Base-by-base conservation (phyloP, 805 yeast genomes). In the Torulaspora indica region DNA sequence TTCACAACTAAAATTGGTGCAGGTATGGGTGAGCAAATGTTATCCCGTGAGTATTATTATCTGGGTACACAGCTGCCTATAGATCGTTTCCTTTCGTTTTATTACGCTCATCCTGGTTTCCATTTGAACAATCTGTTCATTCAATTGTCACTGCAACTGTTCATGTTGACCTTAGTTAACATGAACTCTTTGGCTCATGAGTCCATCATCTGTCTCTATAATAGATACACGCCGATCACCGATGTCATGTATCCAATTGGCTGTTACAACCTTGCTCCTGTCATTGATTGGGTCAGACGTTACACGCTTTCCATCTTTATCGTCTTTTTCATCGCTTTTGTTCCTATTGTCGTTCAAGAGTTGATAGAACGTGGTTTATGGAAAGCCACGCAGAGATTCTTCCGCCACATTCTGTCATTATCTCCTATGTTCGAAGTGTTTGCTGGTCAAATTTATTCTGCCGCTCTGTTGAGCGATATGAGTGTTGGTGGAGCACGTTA, bases 1-100 rank as follows among this genome's bases (percentile, higher is more conserved):
- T 85, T 85, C 75, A 84, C 89, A 17, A 84, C 90, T 33, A 85
- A 85, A 69, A 84, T 85, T 75, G 95, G 95, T 68, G 90, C 93
- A 54, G 95, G 95, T 69, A 85, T 85, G 95, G 93, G 93, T 66
- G 95, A 85, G 68, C 95, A 85, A 66, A 82, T 85, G 81, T 70
- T 85, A 48, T 83, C 90, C 22, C 76, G 95, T 69, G 95, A 85
- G 64, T 85, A 85, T 64, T 85, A 81, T 67, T 83, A 84, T 66
- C 66, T 85, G 65, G 88, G 91, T 59, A 81, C 91, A 30, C 89
- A 81, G 60, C 70, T 85, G 51, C 93, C 91, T 35, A 67, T 85
- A 57, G 91, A 85, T 63, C 76, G 91, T 67, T 82, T 85, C 74
- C 73, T 85, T 52, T 81, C 91, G 8, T 85, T 85, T 72, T 85